Base-by-base conservation (phyloP, 352 stramenopile species). In the Pythium monospermum region DNA sequence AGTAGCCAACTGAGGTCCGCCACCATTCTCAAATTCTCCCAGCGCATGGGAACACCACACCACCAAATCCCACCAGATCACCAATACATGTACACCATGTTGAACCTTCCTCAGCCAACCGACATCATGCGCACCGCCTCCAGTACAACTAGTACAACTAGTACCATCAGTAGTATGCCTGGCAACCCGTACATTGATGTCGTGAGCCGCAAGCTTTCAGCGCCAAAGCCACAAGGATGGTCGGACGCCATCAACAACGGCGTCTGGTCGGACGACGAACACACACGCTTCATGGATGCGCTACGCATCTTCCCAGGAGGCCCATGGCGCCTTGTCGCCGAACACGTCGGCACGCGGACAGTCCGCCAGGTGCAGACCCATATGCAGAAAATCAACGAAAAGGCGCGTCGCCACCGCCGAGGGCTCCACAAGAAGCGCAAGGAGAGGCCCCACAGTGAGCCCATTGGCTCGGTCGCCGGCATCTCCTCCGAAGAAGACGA, bases 251-350 rank as follows among this genome's bases (percentile, higher is more conserved):
- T 60, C 27, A 60, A 60, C 28, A 51, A 52, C 19, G 53, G 53
- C 22, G 45, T 54, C n/a, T 68, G 60, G 60, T 52, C 54, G 16
- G 37, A 64, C 7, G 60, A 68, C 5, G 60, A 68, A 36, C 60
- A 68, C 35, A 39, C 56, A 10, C 60, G 60, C 22, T 68, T 68
- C 37, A 44, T 68, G 21, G 46, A 64, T 13, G 60, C 54, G 1
- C 44, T 68, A 19, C 47, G 60, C 6, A 55, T 62, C 38, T 68
- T 46, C 54, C 60, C 60, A 4, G 35, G 47, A 3, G 55, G 55
- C 13, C 55, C 55, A 7, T 63, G 55, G 55, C 39, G 42, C 1
- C 33, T 53, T 4, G 43, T 63, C 13, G 48, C 55, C 7, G 40
- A 57, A 25, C 42, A 63, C 47, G 42, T 63, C 22, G 55, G 55